phyloP scores from a whole-genome alignment of 768 basidiomycete species.

The Candolleomyces aberdarensis region DNA sequence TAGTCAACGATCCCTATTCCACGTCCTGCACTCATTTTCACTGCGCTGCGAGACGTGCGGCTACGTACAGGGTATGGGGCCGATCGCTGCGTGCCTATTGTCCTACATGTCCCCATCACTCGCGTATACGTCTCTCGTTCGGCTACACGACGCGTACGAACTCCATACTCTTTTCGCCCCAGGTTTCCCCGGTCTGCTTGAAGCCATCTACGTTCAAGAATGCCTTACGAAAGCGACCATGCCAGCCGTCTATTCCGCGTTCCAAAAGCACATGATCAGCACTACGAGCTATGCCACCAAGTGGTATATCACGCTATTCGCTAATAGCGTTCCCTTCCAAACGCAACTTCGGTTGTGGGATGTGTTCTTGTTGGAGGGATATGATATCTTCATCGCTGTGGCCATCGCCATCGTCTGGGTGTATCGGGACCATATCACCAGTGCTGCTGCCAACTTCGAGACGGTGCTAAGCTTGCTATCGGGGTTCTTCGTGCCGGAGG shows the following conservation, averaged over 20 bases:
- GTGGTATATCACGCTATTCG: slow-evolving; percentile 98
- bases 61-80: slow-evolving; percentile 99
- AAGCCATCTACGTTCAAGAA: slow-evolving; percentile 96
- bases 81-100: slow-evolving; percentile 90
- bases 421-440: slow-evolving; percentile 87
- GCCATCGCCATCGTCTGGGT: slow-evolving; percentile 90
- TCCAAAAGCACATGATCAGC: slow-evolving; percentile 85
- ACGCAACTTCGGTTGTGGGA: slow-evolving; percentile 96
- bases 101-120: slow-evolving; percentile 93
- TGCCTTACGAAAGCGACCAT: slow-evolving; percentile 81
- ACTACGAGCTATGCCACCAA: slow-evolving; percentile 97
- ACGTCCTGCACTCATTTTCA: slow-evolving; percentile 90
- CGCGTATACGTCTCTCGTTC: slow-evolving; percentile 79
- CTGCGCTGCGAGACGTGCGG: slow-evolving; percentile 83
- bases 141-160: slow-evolving; percentile 84
- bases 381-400: slow-evolving; percentile 82
- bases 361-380: slow-evolving; percentile 85
- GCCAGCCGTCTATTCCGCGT: slow-evolving; percentile 85
- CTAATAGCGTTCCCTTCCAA: slow-evolving; percentile 94
- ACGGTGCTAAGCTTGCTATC: slow-evolving; percentile 88
- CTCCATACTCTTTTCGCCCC: slow-evolving; percentile 89
- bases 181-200: slow-evolving; percentile 93
- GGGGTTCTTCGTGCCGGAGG: slow-evolving; percentile 92
- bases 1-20: slow-evolving; percentile 93
- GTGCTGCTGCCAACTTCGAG: slow-evolving; percentile 81